Evolutionary conservation across 352 stramenopile species (phyloP), one percentile per base, ranked within the genome.

Genomic region (Phytophthora sojae): DNA sequence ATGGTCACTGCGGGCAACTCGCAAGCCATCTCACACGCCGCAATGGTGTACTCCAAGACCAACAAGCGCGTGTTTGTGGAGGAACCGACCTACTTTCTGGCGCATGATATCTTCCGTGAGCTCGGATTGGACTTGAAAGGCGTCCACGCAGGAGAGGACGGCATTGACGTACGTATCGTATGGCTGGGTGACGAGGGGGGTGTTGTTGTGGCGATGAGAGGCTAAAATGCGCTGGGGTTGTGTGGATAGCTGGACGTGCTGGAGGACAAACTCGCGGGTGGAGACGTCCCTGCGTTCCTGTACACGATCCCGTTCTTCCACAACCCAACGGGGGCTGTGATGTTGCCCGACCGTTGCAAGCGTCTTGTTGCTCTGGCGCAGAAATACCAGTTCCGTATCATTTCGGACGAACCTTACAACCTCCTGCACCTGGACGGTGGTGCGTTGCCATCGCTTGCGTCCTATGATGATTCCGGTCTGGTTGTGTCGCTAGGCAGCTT

Each of bases 351-450:
- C 12, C 81, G 93, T 44, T 84, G 93, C 65, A 79, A 83, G 63
- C 83, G 79, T 29, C 80, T 99, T 8, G 81, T 95, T 8, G 64
- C 76, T 44, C 91, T 99, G 63, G 89, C 89, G 1, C 68, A 86
- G 12, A 81, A 89, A 55, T 96, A 95, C 63, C 78, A 79, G 47
- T 96, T 99, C 64, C 64, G 82, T 30, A 81, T 98, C 64, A 85
- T 98, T 50, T 93, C 91, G 15, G 94, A 99, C 76, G 96, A 99
- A 72, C 94, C 97, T 3, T 99, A 99, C 83, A 96, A 99, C 68
- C 73, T 98, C 32, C 76, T 99, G 23, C 86, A 89, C 35, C 92
- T 94, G 58, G 72, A 92, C 21, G 71, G 79, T 6, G 64, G 71
- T 15, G 72, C 77, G 4, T 71, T 85, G 23, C 76, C 82, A n/a